Evolutionary conservation across 1,284 basidiomycete species (phyloP).

Genomic region (Boletus semigastroideus): DNA sequence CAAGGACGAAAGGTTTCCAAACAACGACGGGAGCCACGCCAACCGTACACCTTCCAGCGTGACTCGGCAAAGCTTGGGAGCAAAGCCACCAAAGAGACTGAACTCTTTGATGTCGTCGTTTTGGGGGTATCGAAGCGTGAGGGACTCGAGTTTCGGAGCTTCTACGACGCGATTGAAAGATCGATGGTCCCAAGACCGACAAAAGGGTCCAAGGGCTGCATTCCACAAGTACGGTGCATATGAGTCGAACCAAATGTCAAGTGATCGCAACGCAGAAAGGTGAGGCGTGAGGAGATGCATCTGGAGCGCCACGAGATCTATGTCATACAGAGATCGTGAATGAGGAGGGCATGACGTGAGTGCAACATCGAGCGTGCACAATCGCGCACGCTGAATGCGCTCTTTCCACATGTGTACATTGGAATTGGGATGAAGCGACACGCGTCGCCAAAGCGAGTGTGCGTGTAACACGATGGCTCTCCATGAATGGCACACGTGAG

Average conservation of each 20-base stretch:
- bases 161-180: constrained; percentile 12
- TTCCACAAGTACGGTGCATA: constrained; percentile 66
- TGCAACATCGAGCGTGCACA: constrained; percentile 57
- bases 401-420: constrained; percentile 57
- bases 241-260: constrained; percentile 54
- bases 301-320: constrained; percentile 53
- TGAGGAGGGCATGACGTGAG: constrained; percentile 37
- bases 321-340: constrained; percentile 35
- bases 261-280: constrained; percentile 56
- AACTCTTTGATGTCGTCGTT: constrained; percentile 71
- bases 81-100: constrained; percentile 57
- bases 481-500: constrained; percentile 66
- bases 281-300: constrained; percentile 55
- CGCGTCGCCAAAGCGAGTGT: constrained; percentile 58
- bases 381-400: constrained; percentile 54
- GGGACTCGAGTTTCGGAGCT: constrained; percentile 50
- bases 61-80: constrained; percentile 53
- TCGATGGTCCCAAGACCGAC: constrained; percentile 35
- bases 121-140: constrained; percentile 55
- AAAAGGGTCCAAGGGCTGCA: constrained; percentile 51
- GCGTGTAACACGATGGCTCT: constrained; percentile 55
- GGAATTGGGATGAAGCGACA: constrained; percentile 43
- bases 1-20: constrained; percentile 56
- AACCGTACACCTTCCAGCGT: constrained; percentile 64
- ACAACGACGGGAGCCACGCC: constrained; percentile 58